Conservation (phyloP, 2,329 filamentous ascomycete species). For the Alternaria alternata region DNA sequence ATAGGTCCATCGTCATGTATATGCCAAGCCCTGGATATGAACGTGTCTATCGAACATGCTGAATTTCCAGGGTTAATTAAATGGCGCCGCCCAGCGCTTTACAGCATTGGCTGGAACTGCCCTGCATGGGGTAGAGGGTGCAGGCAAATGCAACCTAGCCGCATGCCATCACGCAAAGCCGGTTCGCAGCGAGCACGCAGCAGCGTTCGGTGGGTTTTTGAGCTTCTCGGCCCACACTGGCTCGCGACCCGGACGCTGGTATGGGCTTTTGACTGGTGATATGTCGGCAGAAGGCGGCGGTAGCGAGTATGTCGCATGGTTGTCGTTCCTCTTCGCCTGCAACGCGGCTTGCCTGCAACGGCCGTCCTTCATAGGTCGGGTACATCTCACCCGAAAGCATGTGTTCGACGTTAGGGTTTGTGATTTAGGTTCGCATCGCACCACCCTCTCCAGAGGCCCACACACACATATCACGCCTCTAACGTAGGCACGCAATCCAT, state of each 20-base stretch:
- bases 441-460: not conserved
- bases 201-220: not conserved
- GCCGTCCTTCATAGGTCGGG: conserved; percentile 9
- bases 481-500: conserved; percentile 1
- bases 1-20: conserved; percentile 26
- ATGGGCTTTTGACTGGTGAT: conserved; percentile 1
- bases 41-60: conserved; percentile 23
- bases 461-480: not conserved
- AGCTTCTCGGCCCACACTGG: conserved; percentile 22
- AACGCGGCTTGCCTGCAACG: not conserved
- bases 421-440: conserved; percentile 13
- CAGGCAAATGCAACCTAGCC: conserved; percentile 18
- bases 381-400: conserved; percentile 14
- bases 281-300: conserved; percentile 25
- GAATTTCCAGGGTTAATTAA: conserved; percentile 25
- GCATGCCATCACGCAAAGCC: conserved; percentile 14
- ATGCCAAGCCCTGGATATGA: conserved; percentile 27
- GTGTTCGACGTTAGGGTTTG: conserved; percentile 8
- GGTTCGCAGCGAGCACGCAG: conserved; percentile 13
- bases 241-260: conserved; percentile 29
- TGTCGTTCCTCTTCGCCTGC: not conserved
- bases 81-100: conserved; percentile 7
- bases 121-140: conserved; percentile 10
- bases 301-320: conserved; percentile 1
- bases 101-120: conserved; percentile 16